A percentile compares a stretch with the other conserved stretches of the same genome.
phyloP scores from a whole-genome alignment of 2,329 filamentous ascomycete genomes.

The Clonostachys byssicola region DNA sequence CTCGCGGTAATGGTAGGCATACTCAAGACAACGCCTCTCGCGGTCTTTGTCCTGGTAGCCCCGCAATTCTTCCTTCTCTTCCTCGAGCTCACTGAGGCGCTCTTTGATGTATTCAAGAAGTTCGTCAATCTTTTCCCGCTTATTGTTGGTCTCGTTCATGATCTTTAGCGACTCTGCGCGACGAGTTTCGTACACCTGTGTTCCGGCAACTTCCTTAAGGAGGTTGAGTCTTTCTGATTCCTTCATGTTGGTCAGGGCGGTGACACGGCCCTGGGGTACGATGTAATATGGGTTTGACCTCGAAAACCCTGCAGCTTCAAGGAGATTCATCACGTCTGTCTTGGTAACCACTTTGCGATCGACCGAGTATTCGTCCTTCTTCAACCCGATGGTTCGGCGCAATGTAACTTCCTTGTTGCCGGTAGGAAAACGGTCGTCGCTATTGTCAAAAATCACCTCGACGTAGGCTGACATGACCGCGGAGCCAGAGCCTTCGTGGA shows the following conservation, averaged over 20 bases:
- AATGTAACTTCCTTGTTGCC: constrained; percentile 87
- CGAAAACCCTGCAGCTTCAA: constrained; percentile 95
- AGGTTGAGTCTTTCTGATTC: constrained; percentile 85
- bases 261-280: constrained; percentile 94
- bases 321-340: constrained; percentile 87
- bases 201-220: constrained; percentile 96
- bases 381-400: constrained; percentile 89
- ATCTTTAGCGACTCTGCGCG: constrained; percentile 92
- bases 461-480: constrained; percentile 99
- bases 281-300: constrained; percentile 99
- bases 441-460: constrained; percentile 98
- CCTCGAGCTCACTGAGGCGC: constrained; percentile 82
- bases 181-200: constrained; percentile 92
- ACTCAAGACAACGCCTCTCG: constrained; percentile 87
- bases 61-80: constrained; percentile 93
- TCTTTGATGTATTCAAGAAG: constrained; percentile 89
- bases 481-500: constrained; percentile 97
- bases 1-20: constrained; percentile 88
- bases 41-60: constrained; percentile 94
- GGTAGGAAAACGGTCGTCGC: constrained; percentile 90
- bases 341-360: constrained; percentile 97
- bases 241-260: constrained; percentile 97
- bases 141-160: constrained; percentile 94
- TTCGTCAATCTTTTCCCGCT: constrained; percentile 91
- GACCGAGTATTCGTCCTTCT: constrained; percentile 98